A percentile compares a stretch with the other conserved stretches of the same genome.
These are phyloP conservation scores for Pinus tabuliformis DNA, from an alignment of 75 land plant species.

Conservation along the genomic window DNA sequence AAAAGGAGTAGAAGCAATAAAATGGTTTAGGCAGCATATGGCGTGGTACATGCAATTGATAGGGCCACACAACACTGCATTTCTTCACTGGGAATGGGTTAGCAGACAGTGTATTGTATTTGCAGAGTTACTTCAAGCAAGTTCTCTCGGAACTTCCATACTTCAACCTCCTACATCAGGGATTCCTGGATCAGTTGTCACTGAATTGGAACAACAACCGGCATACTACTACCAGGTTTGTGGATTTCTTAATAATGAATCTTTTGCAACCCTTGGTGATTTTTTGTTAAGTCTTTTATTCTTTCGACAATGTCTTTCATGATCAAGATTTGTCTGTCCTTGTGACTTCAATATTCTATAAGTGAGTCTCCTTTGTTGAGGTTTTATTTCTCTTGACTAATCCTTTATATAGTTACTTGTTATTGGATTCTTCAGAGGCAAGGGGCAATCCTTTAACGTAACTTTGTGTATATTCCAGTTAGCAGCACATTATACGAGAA, in stretches of 20 bases:
- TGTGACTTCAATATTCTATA: not conserved
- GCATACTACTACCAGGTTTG: slow-evolving; percentile 87
- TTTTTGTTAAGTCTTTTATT: not conserved
- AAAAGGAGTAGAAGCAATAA: slow-evolving; percentile 80
- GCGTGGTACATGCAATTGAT: slow-evolving; percentile 53
- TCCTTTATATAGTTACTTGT: not conserved
- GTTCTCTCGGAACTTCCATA: slow-evolving; percentile 38
- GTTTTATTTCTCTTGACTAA: not conserved
- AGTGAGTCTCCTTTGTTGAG: not conserved
- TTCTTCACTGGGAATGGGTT: slow-evolving; percentile 97
- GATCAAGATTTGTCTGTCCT: not conserved
- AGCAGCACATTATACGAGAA: slow-evolving; percentile 75
- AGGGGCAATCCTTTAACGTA: not conserved
- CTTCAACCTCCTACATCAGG: slow-evolving; percentile 22
- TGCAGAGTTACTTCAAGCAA: slow-evolving; percentile 83
- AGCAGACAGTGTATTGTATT: slow-evolving; percentile 91
- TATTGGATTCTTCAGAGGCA: not conserved
- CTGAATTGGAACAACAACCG: slow-evolving; percentile 83
- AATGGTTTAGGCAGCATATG: slow-evolving; percentile 81
- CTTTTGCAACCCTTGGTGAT: not conserved
- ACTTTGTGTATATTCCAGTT: slow-evolving; percentile 45
- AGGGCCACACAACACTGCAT: slow-evolving; percentile 75
- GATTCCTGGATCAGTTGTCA: slow-evolving; percentile 40
- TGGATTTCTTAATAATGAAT: not conserved
- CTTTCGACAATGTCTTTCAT: not conserved